These are phyloP conservation scores for Picea engelmannii DNA, from an alignment of 83 land plant genomes.

Conservation along the genomic window DNA sequence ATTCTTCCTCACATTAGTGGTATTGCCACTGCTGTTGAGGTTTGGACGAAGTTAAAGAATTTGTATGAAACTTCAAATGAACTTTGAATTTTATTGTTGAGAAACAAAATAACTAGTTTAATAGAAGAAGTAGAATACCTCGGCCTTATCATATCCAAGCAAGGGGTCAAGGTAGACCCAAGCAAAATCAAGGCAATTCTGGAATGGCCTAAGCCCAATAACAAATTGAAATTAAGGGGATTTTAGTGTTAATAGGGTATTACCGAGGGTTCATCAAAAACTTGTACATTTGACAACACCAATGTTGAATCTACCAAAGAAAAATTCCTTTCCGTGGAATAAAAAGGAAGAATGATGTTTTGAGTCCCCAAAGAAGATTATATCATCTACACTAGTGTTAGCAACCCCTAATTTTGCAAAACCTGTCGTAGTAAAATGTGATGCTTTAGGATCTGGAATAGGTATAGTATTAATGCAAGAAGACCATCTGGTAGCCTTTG, in stretches of 20 bases:
- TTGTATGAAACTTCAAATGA: too few relatives aligned
- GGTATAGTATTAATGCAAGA: background rate
- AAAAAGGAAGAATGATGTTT: background rate
- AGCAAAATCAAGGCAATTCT: background rate
- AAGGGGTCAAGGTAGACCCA: background rate
- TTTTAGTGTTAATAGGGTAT: background rate
- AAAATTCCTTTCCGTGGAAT: background rate
- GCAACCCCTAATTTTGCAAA: background rate
- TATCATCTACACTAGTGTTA: background rate
- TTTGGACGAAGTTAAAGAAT: too few relatives aligned
- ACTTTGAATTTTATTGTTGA: too few relatives aligned
- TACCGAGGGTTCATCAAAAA: background rate
- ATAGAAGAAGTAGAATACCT: background rate
- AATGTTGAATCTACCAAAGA: background rate
- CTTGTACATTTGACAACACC: background rate
- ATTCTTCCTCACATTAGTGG: too few relatives aligned
- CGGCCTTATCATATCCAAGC: background rate
- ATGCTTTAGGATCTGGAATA: background rate
- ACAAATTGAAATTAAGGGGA: background rate
- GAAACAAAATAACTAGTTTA: background rate
- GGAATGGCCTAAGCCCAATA: background rate
- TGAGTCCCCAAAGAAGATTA: background rate
- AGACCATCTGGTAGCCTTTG: background rate
- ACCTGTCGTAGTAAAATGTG: background rate
- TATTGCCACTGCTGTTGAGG: too few relatives aligned